Evolutionary conservation across 805 yeast genomes (phyloP).

Genomic region (Lachancea sp.): DNA sequence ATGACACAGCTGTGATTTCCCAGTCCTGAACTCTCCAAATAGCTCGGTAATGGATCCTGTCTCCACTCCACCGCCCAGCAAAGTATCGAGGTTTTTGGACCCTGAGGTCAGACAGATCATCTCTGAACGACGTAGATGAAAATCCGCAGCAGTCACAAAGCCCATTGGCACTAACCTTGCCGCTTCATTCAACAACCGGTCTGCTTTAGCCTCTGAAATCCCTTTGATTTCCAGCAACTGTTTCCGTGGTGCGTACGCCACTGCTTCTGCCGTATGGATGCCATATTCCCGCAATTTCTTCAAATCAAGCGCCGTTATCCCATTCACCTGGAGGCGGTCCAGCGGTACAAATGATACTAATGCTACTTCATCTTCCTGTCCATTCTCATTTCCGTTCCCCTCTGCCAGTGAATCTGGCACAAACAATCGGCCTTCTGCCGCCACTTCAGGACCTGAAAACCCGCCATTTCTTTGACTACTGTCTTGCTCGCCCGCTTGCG

Average conservation of each 20-base stretch:
- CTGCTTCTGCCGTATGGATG: conserved; percentile 80
- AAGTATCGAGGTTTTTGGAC: conserved; percentile 84
- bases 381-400: conserved; percentile 1
- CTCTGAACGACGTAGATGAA: conserved; percentile 82
- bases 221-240: conserved; percentile 75
- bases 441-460: conserved; percentile 7
- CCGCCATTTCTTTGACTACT: conserved; percentile 4
- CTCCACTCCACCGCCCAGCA: conserved; percentile 94
- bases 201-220: conserved; percentile 93
- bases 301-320: conserved; percentile 74
- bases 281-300: conserved; percentile 78
- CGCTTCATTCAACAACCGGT: conserved; percentile 73
- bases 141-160: conserved; percentile 93
- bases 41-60: conserved; percentile 96
- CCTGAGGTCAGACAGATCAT: conserved; percentile 93
- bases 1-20: conserved; percentile 94
- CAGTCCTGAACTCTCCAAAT: conserved; percentile 96
- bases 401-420: not conserved
- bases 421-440: conserved; percentile 4
- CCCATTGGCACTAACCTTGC: conserved; percentile 89
- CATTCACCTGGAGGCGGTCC: conserved; percentile 57
- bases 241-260: conserved; percentile 89
- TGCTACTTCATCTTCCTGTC: conserved; percentile 37
- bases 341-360: conserved; percentile 32
- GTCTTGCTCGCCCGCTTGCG: conserved; percentile 5